Base-by-base conservation (phyloP, 2,329 filamentous ascomycete genomes). In the Clonostachys rosea region DNA sequence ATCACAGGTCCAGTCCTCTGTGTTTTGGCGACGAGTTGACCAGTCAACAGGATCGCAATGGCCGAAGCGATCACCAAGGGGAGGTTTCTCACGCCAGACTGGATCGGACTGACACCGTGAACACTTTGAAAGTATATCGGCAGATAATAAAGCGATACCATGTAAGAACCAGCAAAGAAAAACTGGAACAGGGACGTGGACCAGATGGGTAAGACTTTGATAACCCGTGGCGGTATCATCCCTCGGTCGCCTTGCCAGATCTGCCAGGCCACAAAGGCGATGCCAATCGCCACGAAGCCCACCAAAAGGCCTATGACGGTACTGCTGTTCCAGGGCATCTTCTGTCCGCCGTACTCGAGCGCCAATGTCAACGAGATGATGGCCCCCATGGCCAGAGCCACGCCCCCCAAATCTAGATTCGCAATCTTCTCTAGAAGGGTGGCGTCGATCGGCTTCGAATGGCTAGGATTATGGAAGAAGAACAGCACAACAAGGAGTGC, bases 341-440 rank as follows among this genome's bases (percentile, higher is more conserved):
- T 58, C 35, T 70, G 63, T 6, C 79, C 79, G 14, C 77, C 79
- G 71, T 75, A 82, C 53, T 81, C 73, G 34, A 83, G 63, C 6
- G 76, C 78, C 5, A 83, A 66, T 10, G 82, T 61, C 11, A 81
- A 63, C 51, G 70, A 75, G 50, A 81, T 59, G 41, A 81, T 68
- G 33, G 70, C 68, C 1, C 77, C 74, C 18, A 79, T 66, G 53
- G 80, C 68, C 47, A 78, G 60, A 14, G 59, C 57, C 2, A 71
- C 70, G 24, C 78, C 78, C 8, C 69, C 42, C 9, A 76, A 59
- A 53, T 82, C 78, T 40, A 81, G 64, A 50, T 71, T 66, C 42
- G 65, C 56, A 30, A 79, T 42, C 10, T 73, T 67, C 35, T 57
- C 47, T n/a, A 61, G 10, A 44, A 73, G 55, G 18, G 67, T 56